Conservation (phyloP, 1,139 yeast species). For the Saccharomyces uvarum region DNA sequence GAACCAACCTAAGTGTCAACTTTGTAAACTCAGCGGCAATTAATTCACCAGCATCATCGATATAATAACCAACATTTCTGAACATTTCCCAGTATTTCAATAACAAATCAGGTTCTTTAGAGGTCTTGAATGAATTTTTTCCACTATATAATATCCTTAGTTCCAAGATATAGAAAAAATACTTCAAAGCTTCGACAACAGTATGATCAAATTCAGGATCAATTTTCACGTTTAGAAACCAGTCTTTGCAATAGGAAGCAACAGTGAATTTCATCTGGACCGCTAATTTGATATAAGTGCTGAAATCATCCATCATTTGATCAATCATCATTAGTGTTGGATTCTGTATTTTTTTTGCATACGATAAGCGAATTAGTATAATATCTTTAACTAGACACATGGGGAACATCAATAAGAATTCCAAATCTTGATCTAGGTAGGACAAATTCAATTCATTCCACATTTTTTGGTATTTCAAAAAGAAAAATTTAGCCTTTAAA, state of each 20-base stretch:
- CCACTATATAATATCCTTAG: slow-evolving; percentile 75
- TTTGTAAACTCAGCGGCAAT: slow-evolving; percentile 71
- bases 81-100: slow-evolving; percentile 72
- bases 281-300: slow-evolving; percentile 68
- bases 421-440: slow-evolving; percentile 57
- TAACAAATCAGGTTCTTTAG: slow-evolving; percentile 85
- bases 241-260: slow-evolving; percentile 63
- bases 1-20: slow-evolving; percentile 59
- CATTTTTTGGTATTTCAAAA: slow-evolving; percentile 52
- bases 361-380: slow-evolving; percentile 63
- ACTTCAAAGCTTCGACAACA: slow-evolving; percentile 66
- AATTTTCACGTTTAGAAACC: slow-evolving; percentile 65
- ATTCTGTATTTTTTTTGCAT: slow-evolving; percentile 70
- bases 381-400: slow-evolving; percentile 74
- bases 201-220: slow-evolving; percentile 66
- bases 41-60: slow-evolving; percentile 79
- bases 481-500: slow-evolving; percentile 68
- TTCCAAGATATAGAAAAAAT: slow-evolving; percentile 62
- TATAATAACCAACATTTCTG: slow-evolving; percentile 62
- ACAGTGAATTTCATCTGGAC: slow-evolving; percentile 67
- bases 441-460: slow-evolving; percentile 71
- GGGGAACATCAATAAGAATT: slow-evolving; percentile 67
- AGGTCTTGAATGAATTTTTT: slow-evolving; percentile 66
- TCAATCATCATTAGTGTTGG: slow-evolving; percentile 96
- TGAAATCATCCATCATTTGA: slow-evolving; percentile 84